Evolutionary conservation across 805 yeast genomes (phyloP), one percentile per base, ranked within the genome.

Genomic region (Hermanozyma aechmeae): DNA sequence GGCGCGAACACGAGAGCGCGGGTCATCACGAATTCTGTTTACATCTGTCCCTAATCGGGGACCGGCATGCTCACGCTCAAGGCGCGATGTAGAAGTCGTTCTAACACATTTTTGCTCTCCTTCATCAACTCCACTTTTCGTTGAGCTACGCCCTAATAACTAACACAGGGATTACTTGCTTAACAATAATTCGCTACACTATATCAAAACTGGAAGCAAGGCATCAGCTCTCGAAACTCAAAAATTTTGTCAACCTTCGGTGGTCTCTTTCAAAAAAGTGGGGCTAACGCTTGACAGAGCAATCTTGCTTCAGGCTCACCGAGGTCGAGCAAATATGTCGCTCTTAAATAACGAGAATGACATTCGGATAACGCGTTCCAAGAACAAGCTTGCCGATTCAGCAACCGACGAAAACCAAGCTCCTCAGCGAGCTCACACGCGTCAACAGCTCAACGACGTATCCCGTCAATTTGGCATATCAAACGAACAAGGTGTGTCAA

Each of bases 261-360:
- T 7, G 9, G 20, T 7, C 20, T 10, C 20, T 10, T 10, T 7
- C 20, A 10, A 10, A 17, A 10, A 17, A 7, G 20, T 10, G 7
- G 20, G 20, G 9, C 20, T n/a, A n/a, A n/a, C n/a, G n/a, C n/a
- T n/a, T n/a, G n/a, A n/a, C n/a, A n/a, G n/a, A n/a, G n/a, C n/a
- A n/a, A n/a, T n/a, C n/a, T n/a, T n/a, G n/a, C n/a, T n/a, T n/a
- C n/a, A n/a, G n/a, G n/a, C n/a, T n/a, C n/a, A n/a, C n/a, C n/a
- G n/a, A n/a, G n/a, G n/a, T 18, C 21, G 11, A 18, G 8, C 11
- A 11, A 18, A 18, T 37, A 38, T 39, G 45, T 28, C 46, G 32
- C 35, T 45, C 13, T 27, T 61, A 28, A 57, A 54, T 37, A 60
- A 61, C 44, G 68, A 61, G 39, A 61, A 61, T 42, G 64, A 58